These are phyloP conservation scores for Hypoxylon sp. DNA, from an alignment of 2,329 filamentous ascomycete species.

Conservation along the genomic window DNA sequence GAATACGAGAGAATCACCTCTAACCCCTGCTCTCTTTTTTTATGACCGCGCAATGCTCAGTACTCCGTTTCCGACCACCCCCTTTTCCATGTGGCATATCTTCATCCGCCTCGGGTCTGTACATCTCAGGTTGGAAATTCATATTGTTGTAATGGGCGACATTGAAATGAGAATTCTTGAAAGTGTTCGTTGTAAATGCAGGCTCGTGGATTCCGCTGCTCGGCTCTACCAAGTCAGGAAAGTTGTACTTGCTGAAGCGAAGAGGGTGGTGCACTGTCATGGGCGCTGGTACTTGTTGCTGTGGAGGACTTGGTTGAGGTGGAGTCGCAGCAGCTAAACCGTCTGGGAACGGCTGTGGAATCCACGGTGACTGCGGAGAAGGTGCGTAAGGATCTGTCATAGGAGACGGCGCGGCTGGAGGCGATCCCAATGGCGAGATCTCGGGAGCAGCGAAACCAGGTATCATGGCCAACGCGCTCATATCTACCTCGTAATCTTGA, in stretches of 20 bases:
- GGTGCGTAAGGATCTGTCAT: slow-evolving; percentile 53
- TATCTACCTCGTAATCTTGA: slow-evolving; percentile 60
- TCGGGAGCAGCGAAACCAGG: slow-evolving; percentile 59
- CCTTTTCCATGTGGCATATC: slow-evolving; percentile 49
- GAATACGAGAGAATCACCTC: slow-evolving; percentile 46
- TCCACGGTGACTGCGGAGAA: slow-evolving; percentile 59
- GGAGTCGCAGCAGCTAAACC: slow-evolving; percentile 50
- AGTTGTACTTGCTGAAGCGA: slow-evolving; percentile 71
- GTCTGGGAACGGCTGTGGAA: slow-evolving; percentile 56
- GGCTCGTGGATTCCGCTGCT: slow-evolving; percentile 58
- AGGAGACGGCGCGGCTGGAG: slow-evolving; percentile 54
- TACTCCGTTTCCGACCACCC: slow-evolving; percentile 53
- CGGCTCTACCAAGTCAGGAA: slow-evolving; percentile 58
- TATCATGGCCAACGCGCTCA: slow-evolving; percentile 63
- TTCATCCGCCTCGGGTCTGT: slow-evolving; percentile 60
- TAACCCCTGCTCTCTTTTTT: slow-evolving; percentile 54
- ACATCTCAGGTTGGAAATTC: slow-evolving; percentile 71
- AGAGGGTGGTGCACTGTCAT: slow-evolving; percentile 58
- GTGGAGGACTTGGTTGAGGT: slow-evolving; percentile 53
- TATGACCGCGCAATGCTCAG: slow-evolving; percentile 51
- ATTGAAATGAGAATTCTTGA: slow-evolving; percentile 78
- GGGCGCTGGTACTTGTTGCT: slow-evolving; percentile 50
- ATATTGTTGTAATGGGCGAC: slow-evolving; percentile 77
- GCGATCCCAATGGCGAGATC: slow-evolving; percentile 56
- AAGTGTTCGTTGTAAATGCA: slow-evolving; percentile 70